These are phyloP conservation scores for Talaromyces stipitatus DNA, from an alignment of 495 filamentous ascomycete genomes.

Conservation along the genomic window DNA sequence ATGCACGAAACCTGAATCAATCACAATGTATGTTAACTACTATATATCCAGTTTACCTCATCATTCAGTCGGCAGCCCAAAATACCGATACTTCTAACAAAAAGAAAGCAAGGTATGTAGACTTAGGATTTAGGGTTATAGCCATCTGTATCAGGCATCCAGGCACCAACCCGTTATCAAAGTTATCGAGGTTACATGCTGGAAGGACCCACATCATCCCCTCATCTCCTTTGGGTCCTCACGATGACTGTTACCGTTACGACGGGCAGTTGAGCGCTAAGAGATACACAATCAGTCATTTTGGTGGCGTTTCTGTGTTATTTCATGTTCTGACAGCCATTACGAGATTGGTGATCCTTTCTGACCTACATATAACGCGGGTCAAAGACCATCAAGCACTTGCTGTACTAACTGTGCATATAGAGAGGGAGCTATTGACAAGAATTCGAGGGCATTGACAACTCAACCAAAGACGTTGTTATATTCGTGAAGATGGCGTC, in stretches of 20 bases:
- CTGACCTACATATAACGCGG: background rate
- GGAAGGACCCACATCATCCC: background rate
- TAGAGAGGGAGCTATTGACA: background rate
- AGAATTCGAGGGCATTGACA: background rate
- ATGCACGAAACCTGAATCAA: too few relatives aligned
- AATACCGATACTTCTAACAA: too few relatives aligned
- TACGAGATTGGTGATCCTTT: background rate
- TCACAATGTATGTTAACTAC: too few relatives aligned
- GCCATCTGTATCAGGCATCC: background rate
- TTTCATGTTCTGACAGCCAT: background rate
- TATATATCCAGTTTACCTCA: too few relatives aligned
- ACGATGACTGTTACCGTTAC: too few relatives aligned
- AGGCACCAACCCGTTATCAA: background rate
- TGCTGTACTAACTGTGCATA: background rate
- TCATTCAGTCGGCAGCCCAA: too few relatives aligned
- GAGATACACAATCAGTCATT: background rate
- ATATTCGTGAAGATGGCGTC: background rate
- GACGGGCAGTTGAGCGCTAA: background rate
- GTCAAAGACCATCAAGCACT: background rate
- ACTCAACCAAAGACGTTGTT: too few relatives aligned
- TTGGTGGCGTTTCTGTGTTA: background rate
- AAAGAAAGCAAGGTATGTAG: too few relatives aligned
- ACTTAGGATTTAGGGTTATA: background rate
- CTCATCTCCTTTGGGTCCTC: background rate
- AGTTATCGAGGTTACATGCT: too few relatives aligned